Base-by-base conservation (phyloP, 1,284 basidiomycete genomes). In the Irpex sp. region DNA sequence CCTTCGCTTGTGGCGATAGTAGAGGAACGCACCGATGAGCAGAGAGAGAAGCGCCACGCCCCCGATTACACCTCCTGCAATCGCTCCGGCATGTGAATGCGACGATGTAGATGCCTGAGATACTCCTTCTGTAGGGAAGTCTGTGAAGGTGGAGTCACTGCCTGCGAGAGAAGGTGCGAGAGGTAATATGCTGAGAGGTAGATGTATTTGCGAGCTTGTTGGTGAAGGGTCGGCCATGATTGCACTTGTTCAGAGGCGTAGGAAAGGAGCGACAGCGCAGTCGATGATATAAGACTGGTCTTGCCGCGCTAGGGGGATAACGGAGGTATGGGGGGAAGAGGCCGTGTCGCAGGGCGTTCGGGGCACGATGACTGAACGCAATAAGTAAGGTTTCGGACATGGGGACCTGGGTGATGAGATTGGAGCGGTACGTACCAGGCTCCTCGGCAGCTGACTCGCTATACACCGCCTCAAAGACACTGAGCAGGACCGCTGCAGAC, bases 21-120 rank as follows among this genome's bases (percentile, higher is more conserved):
- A 68, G 52, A 69, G 58, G 48, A 70, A 66, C 56, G 73, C 67
- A 58, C 65, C 66, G 58, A 72, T 60, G 54, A 74, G 60, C 23
- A 67, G 60, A 10, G 57, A 65, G 21, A 71, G 21, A 19, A 68
- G 55, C 8, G 66, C 69, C 16, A 75, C 58, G 33, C 74, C 75
- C 23, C 74, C 75, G 23, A 76, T 63, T 35, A 76, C 71, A 28
- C 74, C 73, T 10, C 75, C 75, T 9, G 68, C 74, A 19, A 77
- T 73, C 1, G 74, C 74, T 8, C 74, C 74, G 1, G 67, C 63
- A 35, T 72, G 66, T 3, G 64, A 64, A 59, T 59, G 62, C 7
- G 57, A 54, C 6, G 67, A 66, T 3, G 64, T 54, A 4, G 67
- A 35, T 10, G 48, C 47, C n/a, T 39, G 19, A 7, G 54, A 18